A percentile compares a stretch with the other conserved stretches of the same genome.
Evolutionary conservation across 2,329 filamentous ascomycete genomes (phyloP).

Genomic region (Aureobasidium sp.): DNA sequence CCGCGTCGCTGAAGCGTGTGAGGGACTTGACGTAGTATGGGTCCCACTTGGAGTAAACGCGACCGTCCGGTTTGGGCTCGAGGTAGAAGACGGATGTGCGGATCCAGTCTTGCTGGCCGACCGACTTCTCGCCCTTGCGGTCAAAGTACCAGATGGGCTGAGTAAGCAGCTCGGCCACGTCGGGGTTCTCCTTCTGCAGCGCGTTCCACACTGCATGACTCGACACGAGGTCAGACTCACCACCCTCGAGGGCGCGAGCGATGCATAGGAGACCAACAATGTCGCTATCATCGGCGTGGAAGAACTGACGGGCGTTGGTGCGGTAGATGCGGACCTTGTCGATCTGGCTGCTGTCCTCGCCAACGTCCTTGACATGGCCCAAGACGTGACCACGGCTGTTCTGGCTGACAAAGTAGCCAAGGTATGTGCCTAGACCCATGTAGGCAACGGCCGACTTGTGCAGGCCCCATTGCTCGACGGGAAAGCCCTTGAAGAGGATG

Average conservation of each 20-base stretch:
- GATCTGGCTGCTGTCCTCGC: slow-evolving; percentile 71
- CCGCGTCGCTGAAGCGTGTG: slow-evolving; percentile 62
- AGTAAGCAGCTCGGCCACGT: slow-evolving; percentile 67
- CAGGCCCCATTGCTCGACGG: slow-evolving; percentile 65
- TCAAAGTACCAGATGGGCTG: slow-evolving; percentile 87
- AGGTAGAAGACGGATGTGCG: slow-evolving; percentile 66
- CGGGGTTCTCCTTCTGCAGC: slow-evolving; percentile 64
- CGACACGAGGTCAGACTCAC: slow-evolving; percentile 74
- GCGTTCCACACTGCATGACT: slow-evolving; percentile 76
- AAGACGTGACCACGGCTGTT: slow-evolving; percentile 78
- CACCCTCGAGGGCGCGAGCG: slow-evolving; percentile 67
- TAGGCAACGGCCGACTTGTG: slow-evolving; percentile 81
- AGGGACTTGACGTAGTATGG: slow-evolving; percentile 79
- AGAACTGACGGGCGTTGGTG: slow-evolving; percentile 77
- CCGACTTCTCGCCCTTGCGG: slow-evolving; percentile 73
- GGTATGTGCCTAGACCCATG: slow-evolving; percentile 72
- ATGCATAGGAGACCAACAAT: slow-evolving; percentile 78
- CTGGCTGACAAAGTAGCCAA: slow-evolving; percentile 82
- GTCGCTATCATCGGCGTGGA: slow-evolving; percentile 76
- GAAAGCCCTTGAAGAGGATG: slow-evolving; percentile 80
- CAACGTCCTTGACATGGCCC: slow-evolving; percentile 81
- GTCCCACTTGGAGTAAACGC: slow-evolving; percentile 80
- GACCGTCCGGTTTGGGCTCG: slow-evolving; percentile 56
- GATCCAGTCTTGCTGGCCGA: slow-evolving; percentile 68
- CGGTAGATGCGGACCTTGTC: slow-evolving; percentile 86